Evolutionary conservation across 495 filamentous ascomycete species (phyloP).

Genomic region (Penicillium robsamsonii): DNA sequence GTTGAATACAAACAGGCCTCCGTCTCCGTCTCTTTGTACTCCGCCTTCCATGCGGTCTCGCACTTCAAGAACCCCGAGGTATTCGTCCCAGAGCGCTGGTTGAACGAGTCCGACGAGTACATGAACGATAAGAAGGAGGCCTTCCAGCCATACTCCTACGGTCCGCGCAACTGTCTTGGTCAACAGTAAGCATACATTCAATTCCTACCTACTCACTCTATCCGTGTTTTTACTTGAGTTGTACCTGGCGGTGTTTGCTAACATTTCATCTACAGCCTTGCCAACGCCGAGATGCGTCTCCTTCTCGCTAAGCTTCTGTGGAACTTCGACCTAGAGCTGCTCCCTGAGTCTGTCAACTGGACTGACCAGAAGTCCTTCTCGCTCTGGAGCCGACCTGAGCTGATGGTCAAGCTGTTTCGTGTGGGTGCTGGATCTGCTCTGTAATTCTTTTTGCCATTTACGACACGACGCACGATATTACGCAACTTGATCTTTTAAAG

Average conservation of each 20-base stretch:
- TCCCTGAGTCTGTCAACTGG: conserved; percentile 34
- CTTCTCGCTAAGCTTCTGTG: conserved; percentile 51
- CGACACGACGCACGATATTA: background rate
- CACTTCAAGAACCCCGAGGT: conserved; percentile 42
- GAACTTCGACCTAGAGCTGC: conserved; percentile 49
- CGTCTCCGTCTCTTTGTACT: conserved; percentile 41
- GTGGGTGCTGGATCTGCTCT: background rate
- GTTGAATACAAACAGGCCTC: conserved; percentile 24
- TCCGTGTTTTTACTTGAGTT: background rate
- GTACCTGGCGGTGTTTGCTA: conserved; percentile 1
- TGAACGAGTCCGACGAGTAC: conserved; percentile 25
- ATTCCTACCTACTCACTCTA: background rate
- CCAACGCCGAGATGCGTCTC: conserved; percentile 53
- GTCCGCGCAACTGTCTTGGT: conserved; percentile 42
- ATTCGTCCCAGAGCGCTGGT: conserved; percentile 50
- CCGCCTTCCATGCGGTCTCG: conserved; percentile 32
- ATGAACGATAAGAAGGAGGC: conserved; percentile 22
- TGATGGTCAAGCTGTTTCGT: conserved; percentile 16
- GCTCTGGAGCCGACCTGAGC: conserved; percentile 29
- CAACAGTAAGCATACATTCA: conserved; percentile 28
- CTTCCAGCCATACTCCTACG: conserved; percentile 40
- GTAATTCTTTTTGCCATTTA: background rate
- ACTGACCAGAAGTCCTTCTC: conserved; percentile 40
- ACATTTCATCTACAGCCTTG: conserved; percentile 34
- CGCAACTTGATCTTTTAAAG: background rate